Conservation (phyloP, 495 filamentous ascomycete genomes). For the Aspergillus panamensis region DNA sequence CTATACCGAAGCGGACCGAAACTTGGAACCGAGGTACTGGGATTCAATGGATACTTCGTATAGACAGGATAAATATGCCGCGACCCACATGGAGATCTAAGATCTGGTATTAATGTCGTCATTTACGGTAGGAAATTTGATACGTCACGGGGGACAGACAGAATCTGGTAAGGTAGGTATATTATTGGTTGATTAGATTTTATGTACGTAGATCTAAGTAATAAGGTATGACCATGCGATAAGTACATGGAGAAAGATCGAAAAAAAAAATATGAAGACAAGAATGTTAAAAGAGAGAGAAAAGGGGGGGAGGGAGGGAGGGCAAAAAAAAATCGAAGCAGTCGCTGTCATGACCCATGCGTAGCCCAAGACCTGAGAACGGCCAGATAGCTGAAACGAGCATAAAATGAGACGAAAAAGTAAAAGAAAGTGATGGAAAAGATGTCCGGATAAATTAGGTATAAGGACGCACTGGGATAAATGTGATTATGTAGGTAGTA, state of each 20-base stretch:
- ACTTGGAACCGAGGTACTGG: background rate
- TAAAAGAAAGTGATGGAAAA: slow-evolving; percentile 2
- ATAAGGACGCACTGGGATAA: no score
- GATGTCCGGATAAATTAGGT: background rate
- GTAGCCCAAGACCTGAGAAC: slow-evolving; percentile 9
- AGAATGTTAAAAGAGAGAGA: background rate
- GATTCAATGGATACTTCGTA: background rate
- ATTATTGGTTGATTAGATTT: background rate
- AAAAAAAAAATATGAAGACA: background rate
- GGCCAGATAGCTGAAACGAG: background rate
- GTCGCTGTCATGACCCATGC: slow-evolving; percentile 22
- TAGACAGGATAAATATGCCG: background rate
- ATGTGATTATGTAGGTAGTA: no score
- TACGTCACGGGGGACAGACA: background rate
- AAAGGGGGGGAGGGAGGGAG: no score
- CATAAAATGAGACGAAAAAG: slow-evolving; percentile 5
- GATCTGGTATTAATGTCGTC: no score
- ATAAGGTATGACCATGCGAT: background rate
- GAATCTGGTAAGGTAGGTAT: background rate
- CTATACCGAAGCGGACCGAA: no score
- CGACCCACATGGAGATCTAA: background rate
- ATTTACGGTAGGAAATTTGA: background rate
- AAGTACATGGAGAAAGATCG: background rate
- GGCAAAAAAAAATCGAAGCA: slow-evolving; percentile 1
- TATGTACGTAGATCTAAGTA: background rate